These are phyloP conservation scores for Magnusiomyces tetraspermus DNA, from an alignment of 1,139 yeast genomes.

Conservation along the genomic window DNA sequence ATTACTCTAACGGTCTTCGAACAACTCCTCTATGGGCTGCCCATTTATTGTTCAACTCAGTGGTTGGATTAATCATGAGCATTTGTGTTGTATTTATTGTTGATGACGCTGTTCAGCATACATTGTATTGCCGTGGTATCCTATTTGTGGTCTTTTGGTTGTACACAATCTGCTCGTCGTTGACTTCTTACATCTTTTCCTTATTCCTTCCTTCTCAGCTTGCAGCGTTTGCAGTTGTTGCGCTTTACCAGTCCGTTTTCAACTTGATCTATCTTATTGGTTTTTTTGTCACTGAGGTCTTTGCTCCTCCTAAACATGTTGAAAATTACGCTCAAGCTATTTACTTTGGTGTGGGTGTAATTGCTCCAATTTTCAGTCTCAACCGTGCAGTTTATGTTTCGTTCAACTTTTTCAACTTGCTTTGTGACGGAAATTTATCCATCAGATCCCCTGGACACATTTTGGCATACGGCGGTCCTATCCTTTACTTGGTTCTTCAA, in stretches of 20 bases:
- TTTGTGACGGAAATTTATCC: constrained; percentile 22
- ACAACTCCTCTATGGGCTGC: constrained; percentile 33
- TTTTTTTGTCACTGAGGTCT: no score
- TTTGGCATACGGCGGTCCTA: constrained; percentile 32
- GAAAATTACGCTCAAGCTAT: no score
- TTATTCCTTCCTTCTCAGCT: constrained; percentile 29
- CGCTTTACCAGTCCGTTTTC: no score
- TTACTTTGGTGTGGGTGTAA: constrained; percentile 26
- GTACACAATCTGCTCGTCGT: constrained; percentile 27
- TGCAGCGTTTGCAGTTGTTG: constrained; percentile 33
- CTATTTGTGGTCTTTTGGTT: constrained; percentile 28
- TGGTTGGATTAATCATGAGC: constrained; percentile 22
- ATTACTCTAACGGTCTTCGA: constrained; percentile 33
- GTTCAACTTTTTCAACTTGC: constrained; percentile 30
- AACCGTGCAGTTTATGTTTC: constrained; percentile 29
- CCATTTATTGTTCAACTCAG: constrained; percentile 27
- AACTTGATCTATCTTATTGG: no score
- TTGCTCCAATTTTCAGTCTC: constrained; percentile 28
- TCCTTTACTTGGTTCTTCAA: constrained; percentile 29
- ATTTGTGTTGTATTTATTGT: constrained; percentile 24
- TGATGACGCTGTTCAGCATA: constrained; percentile 22
- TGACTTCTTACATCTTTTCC: constrained; percentile 29
- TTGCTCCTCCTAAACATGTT: no score
- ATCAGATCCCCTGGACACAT: constrained; percentile 27
- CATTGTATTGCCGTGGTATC: constrained; percentile 28